These are phyloP conservation scores for Suhomyces sp. DNA, from an alignment of 805 yeast genomes.

Conservation along the genomic window DNA sequence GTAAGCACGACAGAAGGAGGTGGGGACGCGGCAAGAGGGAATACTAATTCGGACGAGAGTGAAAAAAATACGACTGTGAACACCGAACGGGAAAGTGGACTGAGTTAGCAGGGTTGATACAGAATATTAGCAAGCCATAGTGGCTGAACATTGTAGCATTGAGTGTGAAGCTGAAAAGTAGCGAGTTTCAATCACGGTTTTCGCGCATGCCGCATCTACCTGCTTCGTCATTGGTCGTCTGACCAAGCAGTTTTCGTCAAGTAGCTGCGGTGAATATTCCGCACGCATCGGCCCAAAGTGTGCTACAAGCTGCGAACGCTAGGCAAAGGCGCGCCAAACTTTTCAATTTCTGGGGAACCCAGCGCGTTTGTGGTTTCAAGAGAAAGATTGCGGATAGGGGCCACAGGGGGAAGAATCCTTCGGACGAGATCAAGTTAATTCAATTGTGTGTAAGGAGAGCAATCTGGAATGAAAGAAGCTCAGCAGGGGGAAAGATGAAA, in stretches of 20 bases:
- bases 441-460: not conserved
- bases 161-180: not conserved
- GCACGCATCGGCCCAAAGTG: not conserved
- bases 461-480: not conserved
- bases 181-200: not conserved
- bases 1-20: not conserved
- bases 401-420: not conserved
- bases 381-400: not conserved
- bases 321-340: not conserved
- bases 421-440: not conserved
- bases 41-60: not conserved
- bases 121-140: not conserved
- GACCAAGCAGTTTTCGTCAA: not conserved
- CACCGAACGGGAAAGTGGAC: not conserved
- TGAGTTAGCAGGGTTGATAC: not conserved
- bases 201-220: not conserved
- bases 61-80: not conserved
- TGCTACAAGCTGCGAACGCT: not conserved
- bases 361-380: not conserved
- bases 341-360: not conserved
- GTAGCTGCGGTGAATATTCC: not conserved
- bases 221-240: not conserved
- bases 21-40: not conserved
- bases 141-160: not conserved
- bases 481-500: not conserved